These are phyloP conservation scores for Hypoxylon perforatum DNA, from an alignment of 495 filamentous ascomycete genomes.

Conservation along the genomic window DNA sequence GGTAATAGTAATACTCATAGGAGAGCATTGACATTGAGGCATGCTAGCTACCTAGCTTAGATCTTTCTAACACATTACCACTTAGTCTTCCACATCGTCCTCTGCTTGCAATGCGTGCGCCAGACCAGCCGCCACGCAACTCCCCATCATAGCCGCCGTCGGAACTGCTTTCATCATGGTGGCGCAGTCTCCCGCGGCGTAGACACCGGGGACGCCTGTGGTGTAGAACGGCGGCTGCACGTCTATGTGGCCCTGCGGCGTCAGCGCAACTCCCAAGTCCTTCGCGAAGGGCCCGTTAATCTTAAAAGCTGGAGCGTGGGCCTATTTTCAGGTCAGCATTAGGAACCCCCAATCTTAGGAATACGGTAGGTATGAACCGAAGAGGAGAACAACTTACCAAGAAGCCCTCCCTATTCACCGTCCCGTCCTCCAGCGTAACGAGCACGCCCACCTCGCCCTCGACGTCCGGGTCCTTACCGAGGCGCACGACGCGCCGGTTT, in stretches of 20 bases:
- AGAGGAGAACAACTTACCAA: constrained; percentile 29
- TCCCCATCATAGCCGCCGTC: constrained; percentile 37
- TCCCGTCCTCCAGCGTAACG: constrained; percentile 41
- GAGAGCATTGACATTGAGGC: no score
- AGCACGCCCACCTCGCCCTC: constrained; percentile 35
- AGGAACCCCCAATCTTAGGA: background rate
- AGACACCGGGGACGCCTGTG: constrained; percentile 37
- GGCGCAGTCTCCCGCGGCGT: constrained; percentile 44
- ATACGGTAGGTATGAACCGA: background rate
- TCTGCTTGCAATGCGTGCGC: constrained; percentile 35
- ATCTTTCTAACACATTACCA: no score
- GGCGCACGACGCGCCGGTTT: constrained; percentile 28
- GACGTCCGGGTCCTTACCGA: constrained; percentile 34
- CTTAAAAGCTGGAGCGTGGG: constrained; percentile 36
- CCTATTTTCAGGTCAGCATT: constrained; percentile 14
- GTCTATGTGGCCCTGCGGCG: constrained; percentile 39
- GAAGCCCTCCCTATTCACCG: constrained; percentile 33
- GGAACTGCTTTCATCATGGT: constrained; percentile 36
- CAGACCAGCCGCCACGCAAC: constrained; percentile 31
- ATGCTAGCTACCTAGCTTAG: no score
- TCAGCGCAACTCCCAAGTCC: constrained; percentile 31
- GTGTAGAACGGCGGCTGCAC: constrained; percentile 38
- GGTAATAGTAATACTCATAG: no score
- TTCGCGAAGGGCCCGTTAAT: constrained; percentile 37
- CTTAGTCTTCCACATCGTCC: no score